These are phyloP conservation scores for Chytriomyces hyalinus DNA, from an alignment of 192 early-diverging fungal genomes.

Conservation along the genomic window DNA sequence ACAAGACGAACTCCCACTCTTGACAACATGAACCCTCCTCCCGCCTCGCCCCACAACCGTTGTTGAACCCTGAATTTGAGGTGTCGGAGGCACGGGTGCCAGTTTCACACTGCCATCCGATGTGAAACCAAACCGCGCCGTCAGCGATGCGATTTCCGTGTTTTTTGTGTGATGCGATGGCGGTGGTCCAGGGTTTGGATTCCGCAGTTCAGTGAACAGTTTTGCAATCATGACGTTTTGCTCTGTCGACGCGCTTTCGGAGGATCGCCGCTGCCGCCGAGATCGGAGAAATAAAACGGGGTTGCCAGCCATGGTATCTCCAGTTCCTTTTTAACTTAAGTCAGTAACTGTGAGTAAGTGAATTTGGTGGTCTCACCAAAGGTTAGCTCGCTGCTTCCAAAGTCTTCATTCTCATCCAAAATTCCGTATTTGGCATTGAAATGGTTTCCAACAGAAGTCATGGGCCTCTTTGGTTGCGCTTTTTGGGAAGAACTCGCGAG, in stretches of 20 bases:
- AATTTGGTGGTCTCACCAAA: slow-evolving; percentile 29
- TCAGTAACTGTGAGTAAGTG: neutral
- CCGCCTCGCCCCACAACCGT: too few relatives aligned
- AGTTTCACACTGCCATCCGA: too few relatives aligned
- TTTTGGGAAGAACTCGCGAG: neutral
- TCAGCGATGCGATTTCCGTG: too few relatives aligned
- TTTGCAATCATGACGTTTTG: neutral
- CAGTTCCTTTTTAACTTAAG: slow-evolving; percentile 29
- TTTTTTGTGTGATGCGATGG: too few relatives aligned
- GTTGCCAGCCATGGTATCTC: slow-evolving; percentile 47
- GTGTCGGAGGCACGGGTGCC: too few relatives aligned
- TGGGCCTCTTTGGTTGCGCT: slow-evolving; percentile 14
- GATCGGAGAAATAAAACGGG: slow-evolving; percentile 48
- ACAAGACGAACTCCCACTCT: too few relatives aligned
- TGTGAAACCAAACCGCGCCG: too few relatives aligned
- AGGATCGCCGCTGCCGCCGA: slow-evolving; percentile 2
- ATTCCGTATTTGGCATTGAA: neutral
- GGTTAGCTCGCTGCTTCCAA: slow-evolving; percentile 42
- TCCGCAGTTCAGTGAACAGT: slow-evolving; percentile 10
- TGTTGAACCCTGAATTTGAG: too few relatives aligned
- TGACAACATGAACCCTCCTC: too few relatives aligned
- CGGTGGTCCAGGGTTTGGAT: too few relatives aligned
- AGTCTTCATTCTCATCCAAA: slow-evolving; percentile 22
- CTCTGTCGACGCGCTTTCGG: neutral
- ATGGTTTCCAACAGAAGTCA: slow-evolving; percentile 9